phyloP scores from a whole-genome alignment of 208 protist species.

The Naegleria lovaniensis region DNA sequence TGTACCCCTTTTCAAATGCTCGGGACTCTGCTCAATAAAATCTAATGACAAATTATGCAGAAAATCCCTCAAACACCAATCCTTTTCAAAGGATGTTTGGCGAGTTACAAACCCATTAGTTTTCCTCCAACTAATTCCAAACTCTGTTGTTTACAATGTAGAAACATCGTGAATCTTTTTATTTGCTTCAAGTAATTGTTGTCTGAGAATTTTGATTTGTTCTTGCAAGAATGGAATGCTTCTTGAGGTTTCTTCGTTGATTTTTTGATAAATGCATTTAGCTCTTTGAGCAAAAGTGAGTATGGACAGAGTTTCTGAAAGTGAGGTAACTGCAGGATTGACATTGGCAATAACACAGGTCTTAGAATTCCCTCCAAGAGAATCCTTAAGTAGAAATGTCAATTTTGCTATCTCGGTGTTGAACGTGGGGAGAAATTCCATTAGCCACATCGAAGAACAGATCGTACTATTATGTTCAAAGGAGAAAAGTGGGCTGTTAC shows the following conservation, averaged over 20 bases:
- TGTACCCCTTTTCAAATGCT: too few relatives aligned
- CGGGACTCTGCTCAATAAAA: too few relatives aligned
- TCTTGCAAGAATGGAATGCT: not conserved
- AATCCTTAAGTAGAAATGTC: conserved; percentile 29
- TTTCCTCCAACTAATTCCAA: too few relatives aligned
- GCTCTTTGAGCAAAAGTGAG: conserved; percentile 20
- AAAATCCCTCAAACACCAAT: too few relatives aligned
- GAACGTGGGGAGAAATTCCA: not conserved
- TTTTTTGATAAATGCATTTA: conserved; percentile 15
- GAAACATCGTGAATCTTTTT: not conserved
- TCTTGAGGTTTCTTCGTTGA: conserved; percentile 20
- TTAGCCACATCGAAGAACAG: conserved; percentile 14
- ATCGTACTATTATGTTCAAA: too few relatives aligned
- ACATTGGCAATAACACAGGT: conserved; percentile 27
- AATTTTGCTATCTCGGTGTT: conserved; percentile 29
- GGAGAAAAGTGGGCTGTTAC: too few relatives aligned
- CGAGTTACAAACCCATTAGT: too few relatives aligned
- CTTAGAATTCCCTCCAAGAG: conserved; percentile 25
- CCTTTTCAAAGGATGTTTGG: too few relatives aligned
- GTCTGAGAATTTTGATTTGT: not conserved
- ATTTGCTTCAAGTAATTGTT: not conserved
- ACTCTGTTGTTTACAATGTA: too few relatives aligned
- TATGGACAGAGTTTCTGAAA: not conserved
- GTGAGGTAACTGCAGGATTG: not conserved
- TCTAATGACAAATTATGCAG: too few relatives aligned